Evolutionary conservation across 257 asterid genomes (phyloP), one percentile per base, ranked within the genome.

Genomic region (Ocimum tenuiflorum): DNA sequence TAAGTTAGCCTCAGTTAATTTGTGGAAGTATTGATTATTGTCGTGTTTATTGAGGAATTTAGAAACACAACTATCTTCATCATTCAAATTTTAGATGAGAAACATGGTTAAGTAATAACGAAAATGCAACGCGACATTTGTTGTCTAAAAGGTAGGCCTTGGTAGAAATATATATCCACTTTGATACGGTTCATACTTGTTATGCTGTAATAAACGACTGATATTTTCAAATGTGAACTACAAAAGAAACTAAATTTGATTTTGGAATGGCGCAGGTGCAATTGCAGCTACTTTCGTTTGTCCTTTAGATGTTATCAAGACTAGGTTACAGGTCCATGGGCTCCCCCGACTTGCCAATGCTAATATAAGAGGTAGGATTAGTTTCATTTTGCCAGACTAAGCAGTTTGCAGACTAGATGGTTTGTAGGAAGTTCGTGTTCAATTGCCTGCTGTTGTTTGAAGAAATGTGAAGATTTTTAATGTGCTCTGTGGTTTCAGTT

Each of bases 211-310:
- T 60, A 43, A 24, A 23, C 57, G 11, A 19, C 14, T 52, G 24
- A 7, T 23, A 49, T 35, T 51, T 5, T 49, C 55, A 29, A 50
- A 6, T 27, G 13, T 43, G 53, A 60, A 49, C 8, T 70, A 7
- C 47, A 23, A n/a, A n/a, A 63, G 53, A 55, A 59, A 49, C 10
- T 31, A 65, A 14, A 41, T 24, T 13, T 66, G 65, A 38, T 2
- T 68, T 65, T 69, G 24, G 14, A 76, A 15, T 58, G 73, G 69
- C 64, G 81, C 90, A 90, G 97, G 97, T 33, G 87, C 81, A 24
- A 82, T 90, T 76, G 97, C 96, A 60, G 97, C 97, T 64, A 83
- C 97, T 23, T 90, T 90, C 80, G 95, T 90, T 41, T 90, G 97
- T 64, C 97, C 96, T 56, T 80, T 90, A 74, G 97, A 90, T 82